Evolutionary conservation across 139 green algal species (phyloP), one percentile per base, ranked within the genome.

Genomic region (Haematococcus lacustris): DNA sequence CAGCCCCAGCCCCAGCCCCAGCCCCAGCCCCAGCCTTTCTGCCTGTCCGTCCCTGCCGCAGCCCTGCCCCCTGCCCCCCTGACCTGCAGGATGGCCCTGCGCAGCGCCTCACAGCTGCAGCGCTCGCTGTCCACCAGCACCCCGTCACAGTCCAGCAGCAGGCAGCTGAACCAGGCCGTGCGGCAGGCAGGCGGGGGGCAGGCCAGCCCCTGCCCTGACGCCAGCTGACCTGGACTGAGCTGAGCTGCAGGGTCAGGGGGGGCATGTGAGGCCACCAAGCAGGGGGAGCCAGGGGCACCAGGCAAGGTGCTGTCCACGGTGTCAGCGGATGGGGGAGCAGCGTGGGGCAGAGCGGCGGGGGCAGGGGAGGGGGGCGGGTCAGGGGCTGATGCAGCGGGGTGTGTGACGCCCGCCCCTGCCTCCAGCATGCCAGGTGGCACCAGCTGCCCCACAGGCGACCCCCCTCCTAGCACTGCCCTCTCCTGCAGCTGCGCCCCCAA

Each of bases 101-200:
- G 57, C 51, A 95, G 79, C 7, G 89, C 72, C 74, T 91, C 87
- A 76, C 90, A 95, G 51, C 78, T 88, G 17, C 79, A 68, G 0
- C 75, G 75, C 76, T 94, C 90, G 1, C 67, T 86, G 75, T 95
- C 87, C 68, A 94, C 89, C 66, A 94, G 65, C 60, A 94, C 89
- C 0, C 89, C 89, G 70, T 95, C 90, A 70, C 90, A 94, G 61
- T 95, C 90, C 33, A 95, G 76, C 3, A 95, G 72, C 1, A 95
- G 70, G 69, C 86, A 76, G 5, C 57, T 80, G 71, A 90, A 89
- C 70, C 59, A 70, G 37, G 51, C 50, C 23, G 37, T 53, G 30
- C 32, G 38, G 68, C 30, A 59, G 7, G 70, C 53, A 25, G 32
- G 61, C 5, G 57, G 5, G 57, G 17, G 13, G 47, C 17, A 35